Evolutionary conservation across 805 yeast genomes (phyloP).

Genomic region (Teunomyces funiuensis): DNA sequence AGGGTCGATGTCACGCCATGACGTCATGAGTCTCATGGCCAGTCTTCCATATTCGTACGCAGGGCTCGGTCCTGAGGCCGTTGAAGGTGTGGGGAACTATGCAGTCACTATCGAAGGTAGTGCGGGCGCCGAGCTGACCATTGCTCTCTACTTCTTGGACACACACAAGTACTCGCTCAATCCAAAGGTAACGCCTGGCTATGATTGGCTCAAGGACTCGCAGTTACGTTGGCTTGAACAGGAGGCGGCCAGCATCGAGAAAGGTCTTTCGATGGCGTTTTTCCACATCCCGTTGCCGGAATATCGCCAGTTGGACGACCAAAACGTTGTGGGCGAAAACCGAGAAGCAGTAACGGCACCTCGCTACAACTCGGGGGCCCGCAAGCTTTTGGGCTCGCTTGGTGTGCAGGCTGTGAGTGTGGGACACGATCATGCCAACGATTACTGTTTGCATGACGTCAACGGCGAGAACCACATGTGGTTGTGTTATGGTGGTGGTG

Average conservation of each 20-base stretch:
- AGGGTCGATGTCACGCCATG: slow-evolving; percentile 61
- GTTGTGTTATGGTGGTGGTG: slow-evolving; percentile 93
- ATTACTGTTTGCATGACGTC: slow-evolving; percentile 69
- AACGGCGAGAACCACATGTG: slow-evolving; percentile 49
- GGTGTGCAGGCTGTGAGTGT: slow-evolving; percentile 77
- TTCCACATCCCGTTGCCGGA: slow-evolving; percentile 95
- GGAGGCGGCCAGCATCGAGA: slow-evolving; percentile 24
- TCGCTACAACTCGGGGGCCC: slow-evolving; percentile 62
- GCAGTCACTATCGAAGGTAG: slow-evolving; percentile 54
- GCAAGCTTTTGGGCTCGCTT: slow-evolving; percentile 54
- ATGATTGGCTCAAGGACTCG: slow-evolving; percentile 77
- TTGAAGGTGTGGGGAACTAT: slow-evolving; percentile 86
- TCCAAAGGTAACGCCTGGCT: slow-evolving; percentile 71
- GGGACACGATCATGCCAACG: slow-evolving; percentile 97
- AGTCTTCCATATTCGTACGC: slow-evolving; percentile 70
- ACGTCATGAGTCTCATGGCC: slow-evolving; percentile 56
- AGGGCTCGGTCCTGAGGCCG: slow-evolving; percentile 58
- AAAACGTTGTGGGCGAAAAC: slow-evolving; percentile 55
- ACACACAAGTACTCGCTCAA: slow-evolving; percentile 72
- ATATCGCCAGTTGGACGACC: slow-evolving; percentile 52
- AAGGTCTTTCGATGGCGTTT: slow-evolving; percentile 69
- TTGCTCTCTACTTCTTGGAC: slow-evolving; percentile 76
- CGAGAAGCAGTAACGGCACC: slow-evolving; percentile 85
- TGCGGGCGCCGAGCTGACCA: too few species aligned
- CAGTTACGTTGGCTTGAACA: slow-evolving; percentile 61